These are phyloP conservation scores for Chlorella sp. DNA, from an alignment of 139 green algal genomes.

Conservation along the genomic window DNA sequence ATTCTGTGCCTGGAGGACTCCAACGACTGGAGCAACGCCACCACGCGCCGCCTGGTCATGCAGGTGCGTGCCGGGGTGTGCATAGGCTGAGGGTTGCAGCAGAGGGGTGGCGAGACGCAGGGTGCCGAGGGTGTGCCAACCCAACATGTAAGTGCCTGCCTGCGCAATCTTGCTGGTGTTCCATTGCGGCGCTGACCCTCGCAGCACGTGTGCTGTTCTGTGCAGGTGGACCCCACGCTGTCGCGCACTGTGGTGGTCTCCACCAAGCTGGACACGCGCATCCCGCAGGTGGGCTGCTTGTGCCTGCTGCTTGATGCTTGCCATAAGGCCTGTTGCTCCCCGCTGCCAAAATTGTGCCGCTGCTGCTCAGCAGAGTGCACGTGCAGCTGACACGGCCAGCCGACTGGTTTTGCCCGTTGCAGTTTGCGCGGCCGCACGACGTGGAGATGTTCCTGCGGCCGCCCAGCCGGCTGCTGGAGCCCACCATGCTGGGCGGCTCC, in stretches of 20 bases:
- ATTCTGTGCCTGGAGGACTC: constrained; percentile 97
- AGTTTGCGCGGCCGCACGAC: constrained; percentile 88
- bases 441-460: constrained; percentile 93
- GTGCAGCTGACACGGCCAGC: too few relatives aligned
- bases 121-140: too few relatives aligned
- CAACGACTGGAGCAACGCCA: constrained; percentile 96
- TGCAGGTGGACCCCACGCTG: constrained; percentile 88
- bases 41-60: constrained; percentile 92
- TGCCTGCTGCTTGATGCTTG: too few relatives aligned
- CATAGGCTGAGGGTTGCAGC: not conserved
- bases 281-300: constrained; percentile 59
- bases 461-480: constrained; percentile 69
- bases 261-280: constrained; percentile 96
- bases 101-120: too few relatives aligned
- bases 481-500: constrained; percentile 84
- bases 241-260: constrained; percentile 92
- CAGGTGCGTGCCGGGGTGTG: constrained; percentile 51
- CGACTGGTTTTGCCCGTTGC: constrained; percentile 9
- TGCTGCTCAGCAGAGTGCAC: too few relatives aligned
- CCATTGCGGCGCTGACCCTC: too few relatives aligned
- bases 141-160: too few relatives aligned
- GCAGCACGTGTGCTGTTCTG: too few relatives aligned
- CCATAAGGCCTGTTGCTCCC: too few relatives aligned
- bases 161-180: not conserved
- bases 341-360: too few relatives aligned